Conservation (phyloP, 345 rosid species). For the Hypericum androsaemum region DNA sequence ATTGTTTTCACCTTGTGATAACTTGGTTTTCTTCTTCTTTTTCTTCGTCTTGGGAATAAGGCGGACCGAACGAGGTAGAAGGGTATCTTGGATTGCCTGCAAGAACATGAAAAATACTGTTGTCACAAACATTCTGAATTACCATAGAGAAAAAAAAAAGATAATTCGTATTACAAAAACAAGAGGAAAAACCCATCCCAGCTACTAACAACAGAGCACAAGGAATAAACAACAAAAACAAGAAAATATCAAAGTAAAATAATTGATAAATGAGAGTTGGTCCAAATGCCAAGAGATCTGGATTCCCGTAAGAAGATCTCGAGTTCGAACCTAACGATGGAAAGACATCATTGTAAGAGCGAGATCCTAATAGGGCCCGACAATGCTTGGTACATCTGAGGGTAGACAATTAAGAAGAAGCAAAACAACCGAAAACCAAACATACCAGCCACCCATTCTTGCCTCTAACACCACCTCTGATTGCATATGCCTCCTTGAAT, state of each 20-base stretch:
- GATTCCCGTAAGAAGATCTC: no score
- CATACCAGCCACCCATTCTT: slow-evolving; percentile 93
- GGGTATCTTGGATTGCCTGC: slow-evolving; percentile 71
- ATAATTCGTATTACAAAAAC: no score
- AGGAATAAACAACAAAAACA: no score
- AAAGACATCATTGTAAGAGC: no score
- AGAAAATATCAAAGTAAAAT: no score
- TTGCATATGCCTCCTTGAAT: slow-evolving; percentile 78
- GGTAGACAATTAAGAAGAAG: neutral
- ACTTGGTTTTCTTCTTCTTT: slow-evolving; percentile 26
- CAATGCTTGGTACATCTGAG: neutral
- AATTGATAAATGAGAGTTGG: no score
- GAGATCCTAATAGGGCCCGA: no score
- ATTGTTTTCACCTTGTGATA: slow-evolving; percentile 26
- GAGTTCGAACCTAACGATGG: no score
- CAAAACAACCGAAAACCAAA: slow-evolving; percentile 12
- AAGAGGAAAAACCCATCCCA: no score
- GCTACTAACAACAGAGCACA: no score
- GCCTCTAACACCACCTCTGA: slow-evolving; percentile 77
- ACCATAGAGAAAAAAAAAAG: no score
- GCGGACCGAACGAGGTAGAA: slow-evolving; percentile 71
- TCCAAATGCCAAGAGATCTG: no score
- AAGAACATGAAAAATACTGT: neutral
- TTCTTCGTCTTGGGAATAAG: slow-evolving; percentile 25
- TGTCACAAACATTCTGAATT: neutral